Conservation (phyloP, 2,329 filamentous ascomycete species). For the Botryotinia narcissicola region DNA sequence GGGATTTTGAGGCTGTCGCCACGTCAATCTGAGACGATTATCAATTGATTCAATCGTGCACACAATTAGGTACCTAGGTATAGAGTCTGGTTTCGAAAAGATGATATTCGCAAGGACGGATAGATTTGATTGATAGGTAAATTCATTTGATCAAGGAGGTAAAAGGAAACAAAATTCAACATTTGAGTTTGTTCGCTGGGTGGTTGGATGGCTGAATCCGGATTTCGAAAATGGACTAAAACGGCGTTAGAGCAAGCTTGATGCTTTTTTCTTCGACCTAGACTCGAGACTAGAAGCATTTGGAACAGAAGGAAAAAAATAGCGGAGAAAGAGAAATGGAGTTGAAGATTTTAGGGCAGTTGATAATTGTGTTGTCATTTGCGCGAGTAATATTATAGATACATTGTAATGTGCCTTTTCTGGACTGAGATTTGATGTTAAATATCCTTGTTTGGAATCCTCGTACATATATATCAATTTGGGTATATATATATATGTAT, state of each 20-base stretch:
- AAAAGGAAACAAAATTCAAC: not conserved
- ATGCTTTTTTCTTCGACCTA: not conserved
- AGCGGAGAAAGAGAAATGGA: not conserved
- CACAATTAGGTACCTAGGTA: not conserved
- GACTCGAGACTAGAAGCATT: constrained; percentile 5
- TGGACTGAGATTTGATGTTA: not conserved
- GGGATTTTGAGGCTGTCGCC: constrained; percentile 7
- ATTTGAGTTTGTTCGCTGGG: not conserved
- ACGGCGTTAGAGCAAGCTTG: constrained; percentile 6
- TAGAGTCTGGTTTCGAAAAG: not conserved
- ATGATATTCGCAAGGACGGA: not conserved
- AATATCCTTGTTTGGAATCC: not conserved
- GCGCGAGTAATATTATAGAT: not conserved
- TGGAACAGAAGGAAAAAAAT: not conserved
- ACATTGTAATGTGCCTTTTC: not conserved
- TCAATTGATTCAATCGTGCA: not conserved
- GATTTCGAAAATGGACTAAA: constrained; percentile 2
- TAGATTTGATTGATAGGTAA: not conserved
- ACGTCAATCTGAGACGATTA: constrained; percentile 1
- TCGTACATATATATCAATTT: not conserved
- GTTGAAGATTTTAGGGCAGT: no score
- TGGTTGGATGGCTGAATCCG: constrained; percentile 13
- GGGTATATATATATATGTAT: not conserved
- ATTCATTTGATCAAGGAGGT: not conserved
- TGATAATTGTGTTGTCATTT: not conserved